phyloP scores from a whole-genome alignment of 805 yeast genomes.

The Teunomyces barrocoloradensis region DNA sequence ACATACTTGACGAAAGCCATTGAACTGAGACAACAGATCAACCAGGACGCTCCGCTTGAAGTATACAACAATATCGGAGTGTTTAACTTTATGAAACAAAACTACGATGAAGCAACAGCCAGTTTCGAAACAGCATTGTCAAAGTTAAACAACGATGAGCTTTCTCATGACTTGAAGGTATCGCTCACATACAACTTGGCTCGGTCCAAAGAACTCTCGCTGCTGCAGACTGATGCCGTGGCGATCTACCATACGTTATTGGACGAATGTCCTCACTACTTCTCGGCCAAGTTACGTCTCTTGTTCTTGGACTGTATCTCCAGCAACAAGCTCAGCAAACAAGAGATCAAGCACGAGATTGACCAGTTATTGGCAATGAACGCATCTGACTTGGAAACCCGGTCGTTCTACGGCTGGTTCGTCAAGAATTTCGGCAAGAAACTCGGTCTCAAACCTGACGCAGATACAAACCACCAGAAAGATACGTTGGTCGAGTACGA shows the following conservation, averaged over 20 bases:
- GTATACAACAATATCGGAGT: constrained; percentile 84
- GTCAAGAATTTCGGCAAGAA: constrained; percentile 58
- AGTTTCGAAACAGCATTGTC: constrained; percentile 52
- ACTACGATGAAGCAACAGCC: constrained; percentile 54
- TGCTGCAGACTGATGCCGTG: constrained; percentile 33
- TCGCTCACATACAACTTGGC: constrained; percentile 65
- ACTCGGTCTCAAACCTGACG: constrained; percentile 45
- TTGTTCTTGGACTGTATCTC: constrained; percentile 59
- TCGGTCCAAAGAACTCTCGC: constrained; percentile 57
- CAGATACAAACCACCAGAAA: constrained; percentile 78
- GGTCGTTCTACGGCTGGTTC: constrained; percentile 93
- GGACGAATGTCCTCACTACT: constrained; percentile 61
- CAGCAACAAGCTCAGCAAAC: constrained; percentile 29
- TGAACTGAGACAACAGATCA: constrained; percentile 43
- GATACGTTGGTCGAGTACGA: constrained; percentile 78
- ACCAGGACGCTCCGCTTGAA: constrained; percentile 52
- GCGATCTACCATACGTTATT: constrained; percentile 56
- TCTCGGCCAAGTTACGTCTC: constrained; percentile 71
- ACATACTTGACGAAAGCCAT: constrained; percentile 60
- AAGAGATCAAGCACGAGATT: constrained; percentile 52
- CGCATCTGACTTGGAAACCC: constrained; percentile 69
- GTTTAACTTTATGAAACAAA: constrained; percentile 65
- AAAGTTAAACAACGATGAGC: constrained; percentile 44
- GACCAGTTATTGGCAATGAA: constrained; percentile 51
- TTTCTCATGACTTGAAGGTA: constrained; percentile 28